phyloP scores from a whole-genome alignment of 495 filamentous ascomycete species.

The Penicillium soppii region DNA sequence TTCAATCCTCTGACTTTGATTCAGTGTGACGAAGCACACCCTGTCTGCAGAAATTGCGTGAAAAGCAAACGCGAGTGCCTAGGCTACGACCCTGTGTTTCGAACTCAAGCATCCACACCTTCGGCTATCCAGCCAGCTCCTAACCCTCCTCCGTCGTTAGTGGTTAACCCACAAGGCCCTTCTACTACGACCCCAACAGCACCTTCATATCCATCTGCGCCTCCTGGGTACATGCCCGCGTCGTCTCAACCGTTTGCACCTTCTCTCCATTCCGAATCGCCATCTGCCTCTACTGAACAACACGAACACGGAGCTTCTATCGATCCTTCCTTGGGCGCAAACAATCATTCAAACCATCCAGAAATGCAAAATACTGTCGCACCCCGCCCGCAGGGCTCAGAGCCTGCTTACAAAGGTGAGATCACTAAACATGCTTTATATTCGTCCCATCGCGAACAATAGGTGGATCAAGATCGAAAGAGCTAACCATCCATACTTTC shows the following conservation, averaged over 20 bases:
- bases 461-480: neutral
- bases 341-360: conserved; percentile 28
- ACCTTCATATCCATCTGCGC: conserved; percentile 46
- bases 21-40: conserved; percentile 96
- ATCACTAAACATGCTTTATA: neutral
- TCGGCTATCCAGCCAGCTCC: conserved; percentile 76
- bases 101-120: conserved; percentile 71
- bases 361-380: conserved; percentile 38
- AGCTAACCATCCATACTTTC: conserved; percentile 10
- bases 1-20: conserved; percentile 2
- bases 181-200: conserved; percentile 20
- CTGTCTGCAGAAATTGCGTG: conserved; percentile 92
- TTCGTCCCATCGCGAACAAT: neutral
- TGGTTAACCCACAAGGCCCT: conserved; percentile 47
- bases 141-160: conserved; percentile 49
- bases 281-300: conserved; percentile 46
- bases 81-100: conserved; percentile 98
- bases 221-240: conserved; percentile 59
- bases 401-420: conserved; percentile 41
- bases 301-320: conserved; percentile 67
- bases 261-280: conserved; percentile 46
- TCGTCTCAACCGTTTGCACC: conserved; percentile 61
- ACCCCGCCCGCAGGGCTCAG: conserved; percentile 22
- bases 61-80: conserved; percentile 97
- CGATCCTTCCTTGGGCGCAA: conserved; percentile 68